Evolutionary conservation across 2,329 filamentous ascomycete genomes (phyloP).

Genomic region (Paramyrothecium sp.): DNA sequence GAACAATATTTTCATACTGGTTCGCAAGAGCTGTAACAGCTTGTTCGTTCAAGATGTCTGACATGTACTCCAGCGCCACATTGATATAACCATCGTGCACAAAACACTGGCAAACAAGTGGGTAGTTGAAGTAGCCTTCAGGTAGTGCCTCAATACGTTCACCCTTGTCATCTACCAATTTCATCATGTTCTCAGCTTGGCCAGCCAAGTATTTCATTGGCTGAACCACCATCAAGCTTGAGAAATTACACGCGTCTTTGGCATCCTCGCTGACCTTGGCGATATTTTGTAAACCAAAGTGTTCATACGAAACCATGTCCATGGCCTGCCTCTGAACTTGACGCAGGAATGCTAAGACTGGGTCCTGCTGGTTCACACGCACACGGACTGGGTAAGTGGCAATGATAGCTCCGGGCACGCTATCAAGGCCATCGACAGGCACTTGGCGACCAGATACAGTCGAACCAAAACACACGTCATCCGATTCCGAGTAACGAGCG

Average conservation of each 20-base stretch:
- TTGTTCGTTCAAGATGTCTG: not conserved
- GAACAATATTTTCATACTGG: not conserved
- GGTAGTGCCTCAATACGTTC: constrained; percentile 1
- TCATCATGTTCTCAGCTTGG: not conserved
- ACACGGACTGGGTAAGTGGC: constrained; percentile 9
- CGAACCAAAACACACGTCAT: constrained; percentile 5
- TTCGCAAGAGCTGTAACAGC: not conserved
- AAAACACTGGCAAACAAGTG: constrained; percentile 1
- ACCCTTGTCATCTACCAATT: constrained; percentile 4
- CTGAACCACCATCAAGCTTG: constrained; percentile 27
- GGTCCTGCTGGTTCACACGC: constrained; percentile 1
- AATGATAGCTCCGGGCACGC: constrained; percentile 5
- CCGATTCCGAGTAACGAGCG: not conserved
- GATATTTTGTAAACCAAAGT: constrained; percentile 29
- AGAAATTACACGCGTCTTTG: constrained; percentile 17
- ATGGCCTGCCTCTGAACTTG: constrained; percentile 3
- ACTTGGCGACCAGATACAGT: constrained; percentile 8
- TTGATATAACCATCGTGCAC: constrained; percentile 2
- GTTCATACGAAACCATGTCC: constrained; percentile 22
- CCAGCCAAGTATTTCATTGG: not conserved
- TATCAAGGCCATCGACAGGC: constrained; percentile 3
- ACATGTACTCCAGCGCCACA: not conserved
- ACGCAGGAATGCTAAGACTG: not conserved
- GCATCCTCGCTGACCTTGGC: constrained; percentile 4
- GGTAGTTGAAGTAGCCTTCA: constrained; percentile 3